A percentile compares a stretch with the other conserved stretches of the same genome.
Evolutionary conservation across 441 rosid genomes (phyloP).

Genomic region (Pelargonium myrrhifolium): DNA sequence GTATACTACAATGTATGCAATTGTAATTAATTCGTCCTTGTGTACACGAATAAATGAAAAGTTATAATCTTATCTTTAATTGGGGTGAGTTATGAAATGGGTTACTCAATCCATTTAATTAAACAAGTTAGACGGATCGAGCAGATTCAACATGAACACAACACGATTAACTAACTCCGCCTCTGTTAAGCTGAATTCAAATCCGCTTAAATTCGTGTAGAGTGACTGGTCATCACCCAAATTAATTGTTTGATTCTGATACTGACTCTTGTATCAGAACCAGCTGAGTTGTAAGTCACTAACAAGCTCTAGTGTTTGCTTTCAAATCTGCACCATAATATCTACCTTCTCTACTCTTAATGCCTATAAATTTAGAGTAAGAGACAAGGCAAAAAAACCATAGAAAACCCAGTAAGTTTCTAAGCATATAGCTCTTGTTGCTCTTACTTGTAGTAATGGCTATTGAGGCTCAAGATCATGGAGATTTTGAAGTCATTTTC

Average conservation of each 20-base stretch:
- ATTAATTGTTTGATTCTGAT: neutral
- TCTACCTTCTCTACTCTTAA: neutral
- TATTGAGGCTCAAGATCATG: slow-evolving; percentile 10
- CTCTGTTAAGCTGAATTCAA: too few species aligned
- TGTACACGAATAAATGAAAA: too few species aligned
- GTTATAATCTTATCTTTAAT: too few species aligned
- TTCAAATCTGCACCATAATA: neutral
- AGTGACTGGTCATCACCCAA: too few species aligned
- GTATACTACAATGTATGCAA: too few species aligned
- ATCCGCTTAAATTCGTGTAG: too few species aligned
- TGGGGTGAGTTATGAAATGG: too few species aligned
- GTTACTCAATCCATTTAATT: too few species aligned
- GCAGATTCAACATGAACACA: too few species aligned
- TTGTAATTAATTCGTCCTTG: too few species aligned
- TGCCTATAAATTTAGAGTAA: neutral
- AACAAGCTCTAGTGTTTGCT: neutral
- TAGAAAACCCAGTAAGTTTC: neutral
- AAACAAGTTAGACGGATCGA: too few species aligned
- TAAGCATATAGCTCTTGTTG: neutral
- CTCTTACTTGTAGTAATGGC: slow-evolving; percentile 13
- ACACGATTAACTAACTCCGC: too few species aligned
- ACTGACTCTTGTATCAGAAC: neutral
- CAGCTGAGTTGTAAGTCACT: neutral
- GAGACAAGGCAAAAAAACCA: neutral
- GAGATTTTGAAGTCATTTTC: slow-evolving; percentile 34